Conservation (phyloP, 305 asterid genomes). For the Solanum hybrid region DNA sequence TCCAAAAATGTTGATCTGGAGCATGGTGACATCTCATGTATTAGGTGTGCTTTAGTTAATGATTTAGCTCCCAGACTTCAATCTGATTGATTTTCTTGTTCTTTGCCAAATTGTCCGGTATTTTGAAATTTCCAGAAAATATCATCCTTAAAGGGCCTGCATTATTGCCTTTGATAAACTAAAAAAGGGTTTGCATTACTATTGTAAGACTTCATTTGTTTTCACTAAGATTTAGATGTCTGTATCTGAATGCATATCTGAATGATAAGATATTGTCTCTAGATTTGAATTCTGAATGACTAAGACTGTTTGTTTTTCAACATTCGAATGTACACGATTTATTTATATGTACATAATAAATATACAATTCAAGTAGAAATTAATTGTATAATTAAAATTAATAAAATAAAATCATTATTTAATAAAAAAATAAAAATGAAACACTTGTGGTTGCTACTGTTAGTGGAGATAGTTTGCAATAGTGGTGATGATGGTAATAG, state of each 20-base stretch:
- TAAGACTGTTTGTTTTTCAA: background rate
- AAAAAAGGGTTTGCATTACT: background rate
- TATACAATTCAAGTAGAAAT: background rate
- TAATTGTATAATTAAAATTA: background rate
- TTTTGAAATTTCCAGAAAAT: background rate
- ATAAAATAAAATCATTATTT: background rate
- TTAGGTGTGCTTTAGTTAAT: conserved; percentile 6
- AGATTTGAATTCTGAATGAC: background rate
- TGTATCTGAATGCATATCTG: background rate
- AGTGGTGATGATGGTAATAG: background rate
- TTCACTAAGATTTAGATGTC: background rate
- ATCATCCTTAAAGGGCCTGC: background rate
- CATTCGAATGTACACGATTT: background rate
- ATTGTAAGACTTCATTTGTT: background rate
- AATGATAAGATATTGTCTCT: background rate
- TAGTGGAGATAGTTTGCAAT: background rate
- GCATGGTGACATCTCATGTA: conserved; percentile 66
- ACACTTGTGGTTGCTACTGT: background rate
- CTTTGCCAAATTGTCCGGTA: background rate
- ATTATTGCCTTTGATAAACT: background rate
- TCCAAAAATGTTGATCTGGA: conserved; percentile 52
- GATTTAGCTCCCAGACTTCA: background rate
- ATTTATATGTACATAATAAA: background rate
- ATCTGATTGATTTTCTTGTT: background rate
- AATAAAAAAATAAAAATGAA: background rate